phyloP scores from a whole-genome alignment of 2,329 filamentous ascomycete genomes.

The Cadophora malorum region DNA sequence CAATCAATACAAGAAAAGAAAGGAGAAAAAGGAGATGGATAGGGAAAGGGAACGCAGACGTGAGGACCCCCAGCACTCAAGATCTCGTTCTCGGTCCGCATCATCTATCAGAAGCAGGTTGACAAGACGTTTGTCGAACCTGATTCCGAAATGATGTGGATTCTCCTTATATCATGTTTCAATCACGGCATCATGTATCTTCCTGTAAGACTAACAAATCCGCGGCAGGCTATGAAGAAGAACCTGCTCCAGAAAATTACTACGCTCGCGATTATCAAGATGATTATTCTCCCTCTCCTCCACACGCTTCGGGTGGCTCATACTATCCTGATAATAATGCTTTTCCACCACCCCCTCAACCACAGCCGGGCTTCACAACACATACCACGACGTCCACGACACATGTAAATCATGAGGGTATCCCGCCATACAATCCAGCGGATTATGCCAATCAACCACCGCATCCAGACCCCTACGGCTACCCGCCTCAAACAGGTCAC shows the following conservation, averaged over 20 bases:
- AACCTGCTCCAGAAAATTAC: constrained; percentile 40
- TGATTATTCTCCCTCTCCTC: constrained; percentile 46
- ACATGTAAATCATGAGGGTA: constrained; percentile 33
- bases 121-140: constrained; percentile 42
- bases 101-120: constrained; percentile 43
- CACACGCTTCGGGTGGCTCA: constrained; percentile 45
- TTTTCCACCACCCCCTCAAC: constrained; percentile 39
- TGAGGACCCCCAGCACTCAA: constrained; percentile 45
- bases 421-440: constrained; percentile 44
- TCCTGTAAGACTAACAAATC: constrained; percentile 28
- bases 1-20: constrained; percentile 63
- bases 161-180: constrained; percentile 26
- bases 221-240: constrained; percentile 44
- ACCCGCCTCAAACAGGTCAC: constrained; percentile 40
- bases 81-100: constrained; percentile 42
- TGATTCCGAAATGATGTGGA: constrained; percentile 40
- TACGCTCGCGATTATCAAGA: constrained; percentile 41
- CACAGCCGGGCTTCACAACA: constrained; percentile 33
- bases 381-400: constrained; percentile 39
- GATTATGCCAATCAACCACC: constrained; percentile 40
- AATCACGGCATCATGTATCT: constrained; percentile 33
- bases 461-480: constrained; percentile 36
- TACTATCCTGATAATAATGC: constrained; percentile 40
- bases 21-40: constrained; percentile 48
- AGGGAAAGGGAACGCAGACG: constrained; percentile 45